Conservation (phyloP, 306 rosid genomes). For the Prunus mira region DNA sequence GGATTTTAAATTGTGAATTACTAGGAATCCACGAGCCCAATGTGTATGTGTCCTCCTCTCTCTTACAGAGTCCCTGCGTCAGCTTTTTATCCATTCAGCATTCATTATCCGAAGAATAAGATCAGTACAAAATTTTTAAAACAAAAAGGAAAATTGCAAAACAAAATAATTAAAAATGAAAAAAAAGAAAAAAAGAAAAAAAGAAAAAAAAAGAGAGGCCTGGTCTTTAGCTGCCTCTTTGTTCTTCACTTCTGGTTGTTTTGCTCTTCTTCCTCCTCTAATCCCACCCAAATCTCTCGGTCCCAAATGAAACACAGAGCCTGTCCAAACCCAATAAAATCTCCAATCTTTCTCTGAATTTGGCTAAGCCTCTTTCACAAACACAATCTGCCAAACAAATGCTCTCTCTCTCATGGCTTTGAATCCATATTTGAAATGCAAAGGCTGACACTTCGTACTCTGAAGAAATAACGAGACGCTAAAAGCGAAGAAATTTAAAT, state of each 20-base stretch:
- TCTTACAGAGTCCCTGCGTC: conserved; percentile 40
- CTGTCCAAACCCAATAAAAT: conserved; percentile 22
- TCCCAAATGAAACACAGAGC: conserved; percentile 28
- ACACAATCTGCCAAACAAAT: not conserved
- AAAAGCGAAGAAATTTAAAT: not conserved
- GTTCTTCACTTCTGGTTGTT: conserved; percentile 20
- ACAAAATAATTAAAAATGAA: not conserved
- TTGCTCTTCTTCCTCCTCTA: conserved; percentile 37
- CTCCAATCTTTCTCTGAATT: conserved; percentile 22
- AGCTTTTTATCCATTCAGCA: conserved; percentile 50
- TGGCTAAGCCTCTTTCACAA: not conserved
- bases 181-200: not conserved
- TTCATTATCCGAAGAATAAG: conserved; percentile 28
- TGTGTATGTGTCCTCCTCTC: conserved; percentile 1
- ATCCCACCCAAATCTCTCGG: conserved; percentile 57
- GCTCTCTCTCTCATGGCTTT: conserved; percentile 5
- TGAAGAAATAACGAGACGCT: not conserved
- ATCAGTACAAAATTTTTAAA: not conserved
- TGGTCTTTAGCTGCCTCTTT: conserved; percentile 7
- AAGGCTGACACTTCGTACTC: not conserved
- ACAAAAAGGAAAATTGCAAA: not conserved
- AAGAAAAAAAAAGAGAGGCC: conserved; percentile 14
- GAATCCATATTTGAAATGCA: conserved; percentile 11
- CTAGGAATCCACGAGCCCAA: not conserved
- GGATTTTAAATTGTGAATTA: not conserved